A percentile compares a stretch with the other conserved stretches of the same genome.
phyloP scores from a whole-genome alignment of 192 early-diverging fungal species.

The Umbelopsis ramanniana region DNA sequence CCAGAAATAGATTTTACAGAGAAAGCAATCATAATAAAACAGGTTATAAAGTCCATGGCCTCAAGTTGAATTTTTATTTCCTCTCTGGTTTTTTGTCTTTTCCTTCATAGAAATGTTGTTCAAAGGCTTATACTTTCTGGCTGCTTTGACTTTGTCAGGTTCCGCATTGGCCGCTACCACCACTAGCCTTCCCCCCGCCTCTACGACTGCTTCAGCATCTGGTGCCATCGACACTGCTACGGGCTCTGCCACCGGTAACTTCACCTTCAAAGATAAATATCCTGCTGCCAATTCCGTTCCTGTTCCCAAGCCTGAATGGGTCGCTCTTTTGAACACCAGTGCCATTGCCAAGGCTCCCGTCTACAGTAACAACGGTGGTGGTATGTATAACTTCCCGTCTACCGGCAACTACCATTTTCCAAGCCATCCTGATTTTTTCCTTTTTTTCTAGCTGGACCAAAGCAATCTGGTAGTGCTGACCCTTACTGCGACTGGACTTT shows the following conservation, averaged over 20 bases:
- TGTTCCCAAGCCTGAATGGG: constrained; percentile 46
- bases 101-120: background rate
- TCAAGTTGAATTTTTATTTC: background rate
- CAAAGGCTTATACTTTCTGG: constrained; percentile 6
- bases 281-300: constrained; percentile 40
- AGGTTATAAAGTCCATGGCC: no score
- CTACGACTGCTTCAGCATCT: background rate
- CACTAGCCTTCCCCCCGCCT: background rate
- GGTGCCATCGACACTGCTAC: constrained; percentile 8
- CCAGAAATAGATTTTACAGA: background rate
- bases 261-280: constrained; percentile 39
- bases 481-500: constrained; percentile 60
- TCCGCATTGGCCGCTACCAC: background rate
- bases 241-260: constrained; percentile 21
- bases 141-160: background rate
- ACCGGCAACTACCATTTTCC: background rate
- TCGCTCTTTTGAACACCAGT: constrained; percentile 40
- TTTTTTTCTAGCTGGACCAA: constrained; percentile 24
- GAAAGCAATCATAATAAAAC: background rate
- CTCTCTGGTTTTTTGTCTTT: no score
- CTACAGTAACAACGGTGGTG: constrained; percentile 36
- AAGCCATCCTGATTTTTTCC: background rate
- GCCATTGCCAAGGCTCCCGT: constrained; percentile 49
- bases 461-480: constrained; percentile 17
- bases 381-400: constrained; percentile 18